Base-by-base conservation (phyloP, 2,329 filamentous ascomycete genomes). In the Periconia sp. region DNA sequence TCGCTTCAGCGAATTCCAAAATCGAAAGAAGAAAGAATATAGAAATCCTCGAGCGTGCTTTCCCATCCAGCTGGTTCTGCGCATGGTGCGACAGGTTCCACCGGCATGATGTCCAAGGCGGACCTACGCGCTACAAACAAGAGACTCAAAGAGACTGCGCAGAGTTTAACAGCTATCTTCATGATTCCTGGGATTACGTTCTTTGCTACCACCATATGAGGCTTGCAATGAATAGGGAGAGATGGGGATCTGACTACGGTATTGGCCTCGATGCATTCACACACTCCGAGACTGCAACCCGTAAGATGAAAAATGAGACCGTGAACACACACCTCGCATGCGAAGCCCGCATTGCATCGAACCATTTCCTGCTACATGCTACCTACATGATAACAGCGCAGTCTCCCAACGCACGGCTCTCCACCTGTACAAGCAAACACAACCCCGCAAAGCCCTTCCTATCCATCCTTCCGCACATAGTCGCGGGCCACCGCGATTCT, bases 41-140 rank as follows among this genome's bases (percentile, higher is more conserved):
- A 23, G 55, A 59, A 36, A 56, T 65, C 5, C 54, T 68, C 11
- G 65, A 68, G 39, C 59, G 63, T 7, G 63, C 65, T 1, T 65
- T 68, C 28, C 61, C 63, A 1, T 54, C 52, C 1, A 52, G 61
- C 37, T 68, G 61, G 61, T 65, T 59, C 51, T 68, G 65, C 42
- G 57, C 60, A 2, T 68, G 62, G 63, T 68, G 65, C 47, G 61
- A 65, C 25, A 53, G 36, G 19, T 68, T 68, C 46, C 65, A 68
- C 21, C 7, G 29, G 1, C 61, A 43, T 10, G 36, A 48, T 2
- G 11, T 36, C 3, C 29, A 41, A 7, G 47, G 56, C 6, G 48
- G 50, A 13, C 63, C 50, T 17, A 33, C 36, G 26, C 18, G 19
- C 15, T 33, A 26, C 19, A 12, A 16, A 3, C 24, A 36, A 17